Conservation (phyloP, 1,284 basidiomycete species). For the Pascua guehoae region DNA sequence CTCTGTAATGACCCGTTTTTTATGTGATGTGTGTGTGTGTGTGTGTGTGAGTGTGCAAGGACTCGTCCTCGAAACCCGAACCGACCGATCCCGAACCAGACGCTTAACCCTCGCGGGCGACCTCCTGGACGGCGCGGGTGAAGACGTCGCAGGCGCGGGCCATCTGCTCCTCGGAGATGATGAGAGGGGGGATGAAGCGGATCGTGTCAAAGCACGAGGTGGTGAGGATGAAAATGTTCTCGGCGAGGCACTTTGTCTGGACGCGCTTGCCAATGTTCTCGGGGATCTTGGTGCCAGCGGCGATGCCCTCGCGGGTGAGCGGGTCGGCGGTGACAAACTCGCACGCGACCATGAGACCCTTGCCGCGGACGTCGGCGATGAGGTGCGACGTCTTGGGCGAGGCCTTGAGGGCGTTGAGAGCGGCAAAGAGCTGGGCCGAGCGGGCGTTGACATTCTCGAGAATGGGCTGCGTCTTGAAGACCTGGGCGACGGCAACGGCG, state of each 20-base stretch:
- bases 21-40: no score
- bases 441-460: slow-evolving; percentile 72
- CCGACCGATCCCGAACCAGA: not conserved
- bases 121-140: slow-evolving; percentile 60
- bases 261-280: slow-evolving; percentile 69
- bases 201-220: slow-evolving; percentile 50
- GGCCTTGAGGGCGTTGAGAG: slow-evolving; percentile 53
- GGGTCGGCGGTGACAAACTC: slow-evolving; percentile 34
- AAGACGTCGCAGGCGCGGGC: slow-evolving; percentile 61
- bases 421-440: slow-evolving; percentile 66
- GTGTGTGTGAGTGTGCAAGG: no score
- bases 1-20: no score
- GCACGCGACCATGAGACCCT: slow-evolving; percentile 50
- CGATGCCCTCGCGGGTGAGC: slow-evolving; percentile 34
- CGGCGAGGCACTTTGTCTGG: slow-evolving; percentile 73
- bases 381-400: slow-evolving; percentile 52
- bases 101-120: slow-evolving; percentile 56
- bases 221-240: slow-evolving; percentile 66
- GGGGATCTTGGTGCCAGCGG: slow-evolving; percentile 53
- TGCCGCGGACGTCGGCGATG: slow-evolving; percentile 51
- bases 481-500: slow-evolving; percentile 73
- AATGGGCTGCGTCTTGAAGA: slow-evolving; percentile 70
- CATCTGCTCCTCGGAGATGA: slow-evolving; percentile 62
- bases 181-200: slow-evolving; percentile 68
- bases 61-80: no score